Evolutionary conservation across 345 rosid genomes (phyloP).

Genomic region (Cardiospermum halicacabum): DNA sequence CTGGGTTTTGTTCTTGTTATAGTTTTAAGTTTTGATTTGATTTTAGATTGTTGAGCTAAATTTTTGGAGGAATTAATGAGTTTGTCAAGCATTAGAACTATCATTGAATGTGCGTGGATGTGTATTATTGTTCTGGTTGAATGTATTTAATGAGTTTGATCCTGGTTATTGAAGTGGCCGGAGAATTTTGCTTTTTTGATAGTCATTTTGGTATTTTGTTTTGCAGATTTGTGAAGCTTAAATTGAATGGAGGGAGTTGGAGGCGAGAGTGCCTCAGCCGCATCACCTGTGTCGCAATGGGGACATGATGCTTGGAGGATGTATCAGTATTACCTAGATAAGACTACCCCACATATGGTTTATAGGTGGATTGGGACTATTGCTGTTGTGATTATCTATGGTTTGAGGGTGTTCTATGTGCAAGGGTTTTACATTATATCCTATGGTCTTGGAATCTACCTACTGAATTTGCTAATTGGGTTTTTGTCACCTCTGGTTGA

Average conservation of each 20-base stretch:
- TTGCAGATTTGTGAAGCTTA: conserved; percentile 30
- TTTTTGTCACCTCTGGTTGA: conserved; percentile 92
- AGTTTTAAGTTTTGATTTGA: background rate
- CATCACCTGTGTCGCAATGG: conserved; percentile 63
- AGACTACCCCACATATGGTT: conserved; percentile 71
- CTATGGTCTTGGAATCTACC: conserved; percentile 89
- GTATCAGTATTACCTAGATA: conserved; percentile 84
- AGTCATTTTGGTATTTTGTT: conserved; percentile 11
- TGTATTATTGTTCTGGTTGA: background rate
- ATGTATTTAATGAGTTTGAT: background rate
- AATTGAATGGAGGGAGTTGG: conserved; percentile 71
- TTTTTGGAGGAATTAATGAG: background rate
- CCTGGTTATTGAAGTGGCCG: too few species aligned
- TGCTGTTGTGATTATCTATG: conserved; percentile 43
- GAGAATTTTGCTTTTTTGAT: too few species aligned
- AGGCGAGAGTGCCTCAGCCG: conserved; percentile 46
- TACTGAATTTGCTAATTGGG: conserved; percentile 84
- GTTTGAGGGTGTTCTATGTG: conserved; percentile 60
- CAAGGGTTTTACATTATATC: conserved; percentile 88
- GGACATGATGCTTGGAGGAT: conserved; percentile 73
- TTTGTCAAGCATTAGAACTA: background rate
- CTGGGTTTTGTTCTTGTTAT: background rate
- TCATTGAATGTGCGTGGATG: background rate
- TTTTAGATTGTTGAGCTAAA: background rate
- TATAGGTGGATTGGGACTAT: conserved; percentile 88